A percentile compares a stretch with the other conserved stretches of the same genome.
Conservation (phyloP, 2,329 filamentous ascomycete species). For the Colletotrichum somersetense region DNA sequence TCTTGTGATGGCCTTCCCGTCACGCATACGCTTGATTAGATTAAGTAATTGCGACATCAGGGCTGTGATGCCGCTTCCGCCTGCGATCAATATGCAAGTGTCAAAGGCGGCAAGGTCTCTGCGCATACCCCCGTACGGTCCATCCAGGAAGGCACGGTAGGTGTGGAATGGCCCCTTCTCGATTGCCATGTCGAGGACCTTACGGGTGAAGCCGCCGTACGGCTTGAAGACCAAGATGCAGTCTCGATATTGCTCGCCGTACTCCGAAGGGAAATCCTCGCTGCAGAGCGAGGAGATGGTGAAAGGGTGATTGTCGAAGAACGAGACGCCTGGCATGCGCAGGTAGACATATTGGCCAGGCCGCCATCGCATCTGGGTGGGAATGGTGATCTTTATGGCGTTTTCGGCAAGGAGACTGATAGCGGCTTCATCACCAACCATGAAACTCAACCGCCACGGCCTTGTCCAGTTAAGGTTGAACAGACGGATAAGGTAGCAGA, state of each 20-base stretch:
- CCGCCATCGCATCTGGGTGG: conserved; percentile 92
- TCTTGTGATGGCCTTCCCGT: conserved; percentile 92
- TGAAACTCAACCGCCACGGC: conserved; percentile 81
- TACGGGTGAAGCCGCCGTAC: conserved; percentile 89
- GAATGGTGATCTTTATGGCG: conserved; percentile 94
- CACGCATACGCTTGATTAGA: conserved; percentile 95
- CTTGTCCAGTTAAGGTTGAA: conserved; percentile 93
- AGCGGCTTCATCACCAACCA: conserved; percentile 92
- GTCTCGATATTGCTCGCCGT: conserved; percentile 88
- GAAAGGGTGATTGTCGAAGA: conserved; percentile 95
- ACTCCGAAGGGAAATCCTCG: conserved; percentile 92
- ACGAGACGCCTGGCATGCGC: conserved; percentile 90
- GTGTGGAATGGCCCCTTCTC: conserved; percentile 91
- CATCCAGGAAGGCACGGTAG: conserved; percentile 92
- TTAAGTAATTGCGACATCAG: conserved; percentile 92
- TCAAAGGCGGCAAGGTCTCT: conserved; percentile 92
- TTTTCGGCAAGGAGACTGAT: conserved; percentile 92
- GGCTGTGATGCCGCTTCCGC: conserved; percentile 94
- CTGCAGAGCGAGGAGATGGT: conserved; percentile 94
- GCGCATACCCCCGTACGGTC: conserved; percentile 95
- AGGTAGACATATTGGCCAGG: conserved; percentile 96
- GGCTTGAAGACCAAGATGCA: conserved; percentile 93
- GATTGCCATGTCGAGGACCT: conserved; percentile 84
- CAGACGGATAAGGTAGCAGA: conserved; percentile 80
- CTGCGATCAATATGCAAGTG: conserved; percentile 91